Base-by-base conservation (phyloP, 2,329 filamentous ascomycete genomes). In the Neonectria hederae region DNA sequence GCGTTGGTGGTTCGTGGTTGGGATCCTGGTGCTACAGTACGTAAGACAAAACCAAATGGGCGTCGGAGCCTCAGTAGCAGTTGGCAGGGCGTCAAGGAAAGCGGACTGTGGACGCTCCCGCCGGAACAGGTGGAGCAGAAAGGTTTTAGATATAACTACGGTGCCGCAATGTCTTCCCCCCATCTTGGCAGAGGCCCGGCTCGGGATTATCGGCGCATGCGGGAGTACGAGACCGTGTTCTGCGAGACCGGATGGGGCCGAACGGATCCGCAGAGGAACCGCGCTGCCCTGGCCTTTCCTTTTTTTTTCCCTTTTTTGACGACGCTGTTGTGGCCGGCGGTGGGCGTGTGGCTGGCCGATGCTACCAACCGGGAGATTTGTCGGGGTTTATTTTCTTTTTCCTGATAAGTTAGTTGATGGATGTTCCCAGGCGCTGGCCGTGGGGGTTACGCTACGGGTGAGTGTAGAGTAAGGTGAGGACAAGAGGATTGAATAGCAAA, bases 191-290 rank as follows among this genome's bases (percentile, higher is more conserved):
- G 45, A 11, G 48, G 14, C 30, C 19, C 30, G 49, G 24, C 13
- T 53, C 19, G 49, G 30, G 32, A 38, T 22, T 53, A 22, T 30
- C 49, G 49, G 49, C 35, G 42, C 19, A 45, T 24, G 42, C 19
- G 42, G 26, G 48, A 51, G 30, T n/a, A 22, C 30, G 9, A 38
- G 35, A 40, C 21, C n/a, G 26, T 38, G 22, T 11, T 13, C 35
- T 13, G n/a, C 9, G 26, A 24, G 51, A 21, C 51, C 17, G 43
- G 3, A 9, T 35, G 24, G 40, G 55, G 46, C 40, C 19, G 28
- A 45, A 46, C 61, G 61, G 61, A 63, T 63, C 61, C 61, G 61
- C 61, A 45, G 45, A 49, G 55, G 61, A 63, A 38, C 61, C 61
- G 61, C 51, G 17, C 3, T 22, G 38, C 45, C 43, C 45, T 4